Evolutionary conservation across 305 asterid genomes (phyloP), one percentile per base, ranked within the genome.

Genomic region (Rubia peregrina): DNA sequence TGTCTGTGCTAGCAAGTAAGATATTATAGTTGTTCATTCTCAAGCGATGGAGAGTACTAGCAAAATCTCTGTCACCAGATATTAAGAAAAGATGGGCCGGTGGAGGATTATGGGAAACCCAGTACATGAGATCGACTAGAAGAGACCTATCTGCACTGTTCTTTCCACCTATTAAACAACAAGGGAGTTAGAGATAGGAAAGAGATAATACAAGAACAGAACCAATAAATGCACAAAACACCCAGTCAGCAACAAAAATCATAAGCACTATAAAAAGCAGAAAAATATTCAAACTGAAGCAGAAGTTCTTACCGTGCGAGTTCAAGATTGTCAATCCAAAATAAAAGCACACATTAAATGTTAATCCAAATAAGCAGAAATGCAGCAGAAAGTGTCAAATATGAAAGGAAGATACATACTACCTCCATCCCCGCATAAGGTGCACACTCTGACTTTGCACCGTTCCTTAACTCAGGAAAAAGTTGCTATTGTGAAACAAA

Each of bases 91-190:
- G 81, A 80, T 94, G 99, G 19, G 95, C 97, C 12, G 99, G 99
- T 65, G 99, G 99, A 78, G 99, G 99, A 77, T 94, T 94, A 77
- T 87, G 86, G 68, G 96, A 84, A 76, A 91, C 95, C 99, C 99
- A 94, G 61, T 81, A 80, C 97, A 89, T 89, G 55, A 94, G 96
- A 82, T 94, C 95, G 68, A 91, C 80, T 43, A 94, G 96, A 80
- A 91, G 96, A 61, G 95, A 94, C 74, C 96, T 86, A 67, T 89
- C 99, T 26, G 96, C 98, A 81, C 96, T 88, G 84, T 89, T 94
- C 86, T 91, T 89, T 70, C 95, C 96, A 82, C 96, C 98, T 90
- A 80, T 51, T 33, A 60, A 71, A 57, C 49, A 64, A 68, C n/a
- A 46, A 48, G 60, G 60, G 17, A 8, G 9, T 26, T 30, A 41